phyloP scores from a whole-genome alignment of 371 early-diverging fungal genomes.

The Haplosporangium sp. region DNA sequence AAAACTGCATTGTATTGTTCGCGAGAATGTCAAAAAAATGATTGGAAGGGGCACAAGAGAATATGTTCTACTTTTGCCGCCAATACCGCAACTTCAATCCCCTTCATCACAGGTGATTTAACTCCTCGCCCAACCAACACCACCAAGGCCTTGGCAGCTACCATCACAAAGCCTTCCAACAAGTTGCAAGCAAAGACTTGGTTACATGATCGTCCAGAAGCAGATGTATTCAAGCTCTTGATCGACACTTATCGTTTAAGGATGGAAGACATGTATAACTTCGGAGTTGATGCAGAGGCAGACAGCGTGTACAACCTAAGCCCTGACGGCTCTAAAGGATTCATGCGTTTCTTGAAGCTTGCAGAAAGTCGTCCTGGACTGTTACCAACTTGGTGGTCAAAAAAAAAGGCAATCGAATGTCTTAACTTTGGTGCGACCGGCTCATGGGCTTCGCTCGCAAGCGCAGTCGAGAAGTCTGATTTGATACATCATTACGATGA shows the following conservation, averaged over 20 bases:
- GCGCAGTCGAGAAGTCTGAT: slow-evolving; percentile 9
- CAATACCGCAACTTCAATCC: neutral
- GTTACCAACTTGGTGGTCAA: slow-evolving; percentile 25
- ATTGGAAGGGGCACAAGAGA: slow-evolving; percentile 32
- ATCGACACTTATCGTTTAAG: slow-evolving; percentile 23
- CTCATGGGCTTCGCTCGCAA: slow-evolving; percentile 1
- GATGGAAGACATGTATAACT: slow-evolving; percentile 18
- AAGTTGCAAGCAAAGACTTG: slow-evolving; percentile 8
- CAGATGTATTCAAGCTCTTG: slow-evolving; percentile 16
- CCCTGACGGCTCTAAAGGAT: neutral
- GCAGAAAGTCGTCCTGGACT: neutral
- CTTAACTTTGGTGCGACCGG: neutral
- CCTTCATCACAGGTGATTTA: too few relatives aligned
- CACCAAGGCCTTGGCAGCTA: neutral
- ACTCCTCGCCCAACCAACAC: neutral
- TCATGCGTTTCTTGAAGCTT: slow-evolving; percentile 8
- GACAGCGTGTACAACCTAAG: slow-evolving; percentile 13
- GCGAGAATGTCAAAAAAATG: slow-evolving; percentile 30
- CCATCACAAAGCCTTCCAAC: slow-evolving; percentile 12
- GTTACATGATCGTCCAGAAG: slow-evolving; percentile 2
- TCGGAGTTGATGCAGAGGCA: neutral
- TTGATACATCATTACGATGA: slow-evolving; percentile 9
- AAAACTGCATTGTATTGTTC: slow-evolving; percentile 15
- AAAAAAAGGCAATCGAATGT: neutral
- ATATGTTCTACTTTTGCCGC: slow-evolving; percentile 3